Base-by-base conservation (phyloP, 768 basidiomycete genomes). In the Trametopsis cervina region DNA sequence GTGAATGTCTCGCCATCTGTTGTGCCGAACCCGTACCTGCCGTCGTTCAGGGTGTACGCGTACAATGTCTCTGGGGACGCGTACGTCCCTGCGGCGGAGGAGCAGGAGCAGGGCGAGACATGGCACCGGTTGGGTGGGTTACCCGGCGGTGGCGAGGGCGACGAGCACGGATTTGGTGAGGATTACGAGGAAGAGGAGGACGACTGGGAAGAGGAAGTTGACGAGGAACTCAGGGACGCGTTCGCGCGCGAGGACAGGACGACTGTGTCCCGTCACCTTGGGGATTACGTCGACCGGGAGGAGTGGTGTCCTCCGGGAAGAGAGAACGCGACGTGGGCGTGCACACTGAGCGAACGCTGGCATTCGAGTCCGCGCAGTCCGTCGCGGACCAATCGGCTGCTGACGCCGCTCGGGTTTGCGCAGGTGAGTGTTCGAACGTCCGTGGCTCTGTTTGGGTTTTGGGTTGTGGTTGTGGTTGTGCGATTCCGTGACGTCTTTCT, bases 1-100 rank as follows among this genome's bases (percentile, higher is more conserved):
- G 75, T 91, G 52, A 91, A 89, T 60, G 85, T 90, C 22, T 76
- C 77, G 27, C 87, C 92, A 4, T 78, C 87, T 26, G 80, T 92
- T 18, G 85, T 93, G 47, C 90, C 91, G n/a, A 89, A 89, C 49
- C 82, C 82, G 15, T 96, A 87, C 66, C 64, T 87, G 41, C 89
- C 93, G 2, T 76, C 82, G 13, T 80, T 93, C 58, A 71, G 91
- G 55, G 73, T 93, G 11, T 94, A 81, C 67, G 71, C 80, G 56
- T 94, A 91, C 73, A 94, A 94, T 61, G 69, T 77, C 20, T 80
- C 82, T 1, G 77, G 67, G 2, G 51, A 49, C 9, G 40, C 42
- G 24, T 62, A 62, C 54, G 21, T 25, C 13, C 52, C 61, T 44
- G n/a, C n/a, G n/a, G n/a, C n/a, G n/a, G n/a, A n/a, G n/a, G n/a